Evolutionary conservation across 257 asterid species (phyloP), one percentile per base, ranked within the genome.

Genomic region (Solanum pennellii): DNA sequence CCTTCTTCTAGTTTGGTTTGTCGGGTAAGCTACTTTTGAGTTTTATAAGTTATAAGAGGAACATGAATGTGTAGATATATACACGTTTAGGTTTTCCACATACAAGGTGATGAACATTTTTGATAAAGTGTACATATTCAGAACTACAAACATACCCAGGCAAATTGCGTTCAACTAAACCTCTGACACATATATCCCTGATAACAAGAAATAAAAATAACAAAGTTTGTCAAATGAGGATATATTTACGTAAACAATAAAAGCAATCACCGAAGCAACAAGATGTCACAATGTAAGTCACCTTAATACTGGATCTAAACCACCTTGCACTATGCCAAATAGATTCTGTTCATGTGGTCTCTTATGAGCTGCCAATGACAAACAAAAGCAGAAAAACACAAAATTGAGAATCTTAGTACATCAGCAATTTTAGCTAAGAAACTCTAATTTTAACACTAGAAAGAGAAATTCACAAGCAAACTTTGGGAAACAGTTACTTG

Each of bases 291-390:
- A 45, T 84, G 84, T 29, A 84, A 71, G 75, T 86, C 86, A 97
- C 99, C 99, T 94, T 91, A 97, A 90, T 42, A 93, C 96, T 41
- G 99, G 99, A 95, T 97, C 99, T 87, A 97, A 91, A 84, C 99
- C 99, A 88, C 99, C 99, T 92, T 97, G 99, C 88, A 97, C 99
- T 88, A 97, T 97, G 92, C 99, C 99, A 89, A 97, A 97, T 88
- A 97, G 91, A 89, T 97, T 97, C 92, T 97, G 99, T 15, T 94
- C 99, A 83, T 92, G 91, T 33, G 98, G 97, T 92, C 98, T 93
- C 97, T 91, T 90, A 93, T 97, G 99, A 88, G 99, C 99, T 97
- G 97, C 90, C 87, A 84, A 44, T 84, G 89, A 90, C 89, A 89
- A 77, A 88, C 56, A 20, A 71, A 35, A 44, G 27, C 60, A 27